These are phyloP conservation scores for Jatropha podagrica DNA, from an alignment of 441 rosid species.

Conservation along the genomic window DNA sequence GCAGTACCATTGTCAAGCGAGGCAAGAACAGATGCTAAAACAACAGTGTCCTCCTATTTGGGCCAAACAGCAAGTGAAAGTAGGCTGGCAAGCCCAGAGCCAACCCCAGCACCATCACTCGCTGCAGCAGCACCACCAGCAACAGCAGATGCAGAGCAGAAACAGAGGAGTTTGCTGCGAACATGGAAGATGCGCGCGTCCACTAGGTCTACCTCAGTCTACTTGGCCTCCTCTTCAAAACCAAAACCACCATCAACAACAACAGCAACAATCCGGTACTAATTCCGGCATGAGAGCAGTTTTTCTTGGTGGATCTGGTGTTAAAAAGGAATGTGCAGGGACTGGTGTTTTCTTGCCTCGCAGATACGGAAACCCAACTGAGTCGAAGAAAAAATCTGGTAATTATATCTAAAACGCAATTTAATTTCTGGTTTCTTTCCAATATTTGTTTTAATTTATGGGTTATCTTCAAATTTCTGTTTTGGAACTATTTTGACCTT, in stretches of 20 bases:
- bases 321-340: conserved; percentile 52
- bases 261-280: conserved; percentile 17
- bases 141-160: conserved; percentile 39
- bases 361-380: conserved; percentile 37
- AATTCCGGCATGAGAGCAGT: conserved; percentile 35
- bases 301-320: conserved; percentile 43
- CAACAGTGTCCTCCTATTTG: conserved; percentile 25
- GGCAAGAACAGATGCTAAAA: conserved; percentile 23
- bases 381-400: conserved; percentile 59
- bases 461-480: too few species aligned
- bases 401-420: not conserved
- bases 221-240: conserved; percentile 44
- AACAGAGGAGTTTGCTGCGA: conserved; percentile 23
- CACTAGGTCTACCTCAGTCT: conserved; percentile 28
- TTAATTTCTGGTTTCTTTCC: too few species aligned
- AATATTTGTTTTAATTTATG: not conserved
- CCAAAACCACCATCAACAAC: conserved; percentile 12
- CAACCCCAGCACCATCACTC: not conserved
- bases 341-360: conserved; percentile 96
- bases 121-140: conserved; percentile 26
- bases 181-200: conserved; percentile 31
- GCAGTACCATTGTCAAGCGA: conserved; percentile 31
- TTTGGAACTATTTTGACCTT: not conserved
- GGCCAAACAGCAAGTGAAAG: conserved; percentile 34
- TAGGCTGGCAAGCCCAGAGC: conserved; percentile 21